These are phyloP conservation scores for Hypoxylon lenormandii DNA, from an alignment of 495 filamentous ascomycete genomes.

Conservation along the genomic window DNA sequence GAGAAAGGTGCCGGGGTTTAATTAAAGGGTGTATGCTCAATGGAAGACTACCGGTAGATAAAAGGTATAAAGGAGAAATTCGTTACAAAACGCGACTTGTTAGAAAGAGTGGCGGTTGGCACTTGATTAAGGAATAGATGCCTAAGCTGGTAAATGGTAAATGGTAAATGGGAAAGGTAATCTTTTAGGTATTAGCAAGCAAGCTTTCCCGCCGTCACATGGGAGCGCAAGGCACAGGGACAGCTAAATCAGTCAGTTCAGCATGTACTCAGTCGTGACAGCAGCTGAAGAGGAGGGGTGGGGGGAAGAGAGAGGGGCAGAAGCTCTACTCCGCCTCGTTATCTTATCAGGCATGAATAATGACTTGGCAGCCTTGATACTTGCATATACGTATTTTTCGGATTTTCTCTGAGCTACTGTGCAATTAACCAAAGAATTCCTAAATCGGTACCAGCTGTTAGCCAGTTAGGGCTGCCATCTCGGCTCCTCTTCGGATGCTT, in stretches of 20 bases:
- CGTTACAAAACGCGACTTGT: background rate
- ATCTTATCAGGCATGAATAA: too few species aligned
- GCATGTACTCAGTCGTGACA: slow-evolving; percentile 15
- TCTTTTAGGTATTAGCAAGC: too few species aligned
- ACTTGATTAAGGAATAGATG: background rate
- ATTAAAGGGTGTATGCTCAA: background rate
- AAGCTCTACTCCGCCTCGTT: slow-evolving; percentile 12
- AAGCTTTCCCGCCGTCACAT: slow-evolving; percentile 29
- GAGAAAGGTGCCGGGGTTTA: slow-evolving; percentile 12
- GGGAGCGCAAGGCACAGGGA: slow-evolving; percentile 33
- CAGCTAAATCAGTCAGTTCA: too few species aligned
- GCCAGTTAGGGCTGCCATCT: slow-evolving; percentile 36
- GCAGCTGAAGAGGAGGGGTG: slow-evolving; percentile 24
- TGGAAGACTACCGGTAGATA: too few species aligned
- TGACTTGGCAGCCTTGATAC: too few species aligned
- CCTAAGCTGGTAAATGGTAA: too few species aligned
- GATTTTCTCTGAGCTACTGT: too few species aligned
- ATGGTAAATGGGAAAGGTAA: too few species aligned
- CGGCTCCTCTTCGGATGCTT: slow-evolving; percentile 50
- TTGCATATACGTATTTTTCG: too few species aligned
- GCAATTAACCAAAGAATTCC: too few species aligned
- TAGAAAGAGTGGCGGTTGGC: slow-evolving; percentile 17
- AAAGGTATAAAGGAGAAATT: too few species aligned
- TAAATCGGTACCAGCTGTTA: too few species aligned
- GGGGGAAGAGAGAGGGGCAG: background rate